Conservation (phyloP, 768 basidiomycete genomes). For the Collybia sordida region DNA sequence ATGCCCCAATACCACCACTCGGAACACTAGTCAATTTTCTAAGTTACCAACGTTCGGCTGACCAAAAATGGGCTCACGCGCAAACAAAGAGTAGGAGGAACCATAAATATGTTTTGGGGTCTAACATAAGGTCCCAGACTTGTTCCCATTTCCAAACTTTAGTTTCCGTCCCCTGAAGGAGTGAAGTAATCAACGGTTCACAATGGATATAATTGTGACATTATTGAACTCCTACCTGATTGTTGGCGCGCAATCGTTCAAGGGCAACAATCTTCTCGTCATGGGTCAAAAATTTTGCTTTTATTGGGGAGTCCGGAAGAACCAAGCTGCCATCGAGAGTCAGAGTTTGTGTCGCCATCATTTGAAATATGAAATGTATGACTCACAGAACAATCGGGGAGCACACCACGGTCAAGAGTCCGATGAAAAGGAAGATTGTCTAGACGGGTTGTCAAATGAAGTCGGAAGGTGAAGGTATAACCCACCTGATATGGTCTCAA, state of each 20-base stretch:
- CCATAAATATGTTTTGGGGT: constrained; percentile 43
- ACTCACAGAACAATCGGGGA: constrained; percentile 36
- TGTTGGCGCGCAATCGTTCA: constrained; percentile 41
- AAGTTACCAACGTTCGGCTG: background rate
- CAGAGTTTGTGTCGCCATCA: background rate
- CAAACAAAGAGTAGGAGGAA: constrained; percentile 40
- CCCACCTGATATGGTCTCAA: constrained; percentile 41
- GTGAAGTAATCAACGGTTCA: background rate
- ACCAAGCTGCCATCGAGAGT: constrained; percentile 23
- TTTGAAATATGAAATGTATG: background rate
- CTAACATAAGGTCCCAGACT: constrained; percentile 34
- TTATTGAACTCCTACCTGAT: constrained; percentile 23
- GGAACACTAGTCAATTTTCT: constrained; percentile 22
- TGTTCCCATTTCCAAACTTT: constrained; percentile 49
- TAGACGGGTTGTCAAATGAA: constrained; percentile 4
- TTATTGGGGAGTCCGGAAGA: constrained; percentile 44
- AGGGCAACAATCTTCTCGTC: constrained; percentile 43
- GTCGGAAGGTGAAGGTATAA: constrained; percentile 7
- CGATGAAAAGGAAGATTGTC: constrained; percentile 47
- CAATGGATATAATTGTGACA: background rate
- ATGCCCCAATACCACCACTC: constrained; percentile 40
- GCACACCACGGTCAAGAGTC: constrained; percentile 35
- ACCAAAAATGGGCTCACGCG: constrained; percentile 24
- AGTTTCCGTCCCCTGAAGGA: constrained; percentile 35
- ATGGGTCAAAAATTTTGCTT: constrained; percentile 36